These are phyloP conservation scores for Corrigiola litoralis DNA, from an alignment of 179 eudicot species.

Conservation along the genomic window DNA sequence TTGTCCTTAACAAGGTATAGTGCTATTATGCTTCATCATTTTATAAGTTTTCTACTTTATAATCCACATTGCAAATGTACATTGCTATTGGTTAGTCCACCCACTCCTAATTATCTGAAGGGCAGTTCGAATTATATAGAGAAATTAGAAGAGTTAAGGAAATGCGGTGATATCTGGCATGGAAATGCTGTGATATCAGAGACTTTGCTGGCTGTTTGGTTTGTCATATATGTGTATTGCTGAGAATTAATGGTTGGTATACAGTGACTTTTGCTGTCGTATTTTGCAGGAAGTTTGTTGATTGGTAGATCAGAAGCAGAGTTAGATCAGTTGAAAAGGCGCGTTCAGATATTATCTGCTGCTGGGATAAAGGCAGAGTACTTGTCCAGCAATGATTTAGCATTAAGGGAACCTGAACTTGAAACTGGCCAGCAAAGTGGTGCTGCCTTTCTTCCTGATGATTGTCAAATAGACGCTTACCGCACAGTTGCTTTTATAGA, in stretches of 20 bases:
- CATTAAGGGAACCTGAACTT: conserved; percentile 65
- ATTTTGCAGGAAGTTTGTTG: conserved; percentile 69
- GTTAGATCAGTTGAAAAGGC: conserved; percentile 38
- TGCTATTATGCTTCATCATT: no score
- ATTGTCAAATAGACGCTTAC: conserved; percentile 74
- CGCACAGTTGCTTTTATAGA: conserved; percentile 67
- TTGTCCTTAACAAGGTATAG: neutral
- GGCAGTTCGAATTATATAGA: no score
- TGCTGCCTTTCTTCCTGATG: conserved; percentile 82
- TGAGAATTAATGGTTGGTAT: neutral
- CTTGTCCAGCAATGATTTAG: conserved; percentile 48
- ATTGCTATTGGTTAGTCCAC: no score
- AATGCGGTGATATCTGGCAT: no score
- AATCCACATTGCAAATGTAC: neutral
- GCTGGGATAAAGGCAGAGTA: conserved; percentile 72
- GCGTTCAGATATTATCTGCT: conserved; percentile 44
- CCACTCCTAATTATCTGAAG: no score
- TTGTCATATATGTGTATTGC: neutral
- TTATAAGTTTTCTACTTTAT: neutral
- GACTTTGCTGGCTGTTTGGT: neutral
- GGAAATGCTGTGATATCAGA: neutral
- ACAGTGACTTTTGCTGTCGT: neutral
- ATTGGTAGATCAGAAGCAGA: conserved; percentile 63
- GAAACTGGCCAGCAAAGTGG: conserved; percentile 49
- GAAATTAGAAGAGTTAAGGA: no score